Evolutionary conservation across 208 protist genomes (phyloP).

Genomic region (Leishmania turanica): DNA sequence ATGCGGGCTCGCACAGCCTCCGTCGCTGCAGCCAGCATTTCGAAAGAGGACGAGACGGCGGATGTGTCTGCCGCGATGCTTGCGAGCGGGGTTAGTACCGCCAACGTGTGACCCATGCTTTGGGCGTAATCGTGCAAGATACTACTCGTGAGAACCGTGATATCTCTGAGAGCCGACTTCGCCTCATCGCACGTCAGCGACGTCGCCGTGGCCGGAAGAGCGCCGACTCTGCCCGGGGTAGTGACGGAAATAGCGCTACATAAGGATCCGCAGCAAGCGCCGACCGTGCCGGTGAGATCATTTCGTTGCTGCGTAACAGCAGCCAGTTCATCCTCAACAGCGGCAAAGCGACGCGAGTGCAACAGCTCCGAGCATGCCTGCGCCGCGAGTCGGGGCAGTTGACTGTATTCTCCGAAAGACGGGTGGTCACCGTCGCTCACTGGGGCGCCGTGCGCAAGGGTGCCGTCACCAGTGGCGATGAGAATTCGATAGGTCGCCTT

Average conservation of each 20-base stretch:
- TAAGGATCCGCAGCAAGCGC: background rate
- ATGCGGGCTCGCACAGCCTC: background rate
- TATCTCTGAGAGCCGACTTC: background rate
- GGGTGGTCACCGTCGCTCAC: background rate
- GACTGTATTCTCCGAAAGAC: background rate
- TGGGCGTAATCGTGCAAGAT: background rate
- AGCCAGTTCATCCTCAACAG: background rate
- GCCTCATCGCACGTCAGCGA: background rate
- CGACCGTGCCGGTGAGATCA: background rate
- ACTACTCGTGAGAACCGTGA: background rate
- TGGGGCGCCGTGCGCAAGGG: background rate
- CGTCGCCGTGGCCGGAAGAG: background rate
- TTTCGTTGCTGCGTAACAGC: conserved; percentile 1
- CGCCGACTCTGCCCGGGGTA: no score
- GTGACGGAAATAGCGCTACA: background rate
- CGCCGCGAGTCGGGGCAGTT: conserved; percentile 7
- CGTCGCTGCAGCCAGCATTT: background rate
- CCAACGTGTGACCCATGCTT: background rate
- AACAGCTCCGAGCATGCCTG: background rate
- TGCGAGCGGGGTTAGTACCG: background rate
- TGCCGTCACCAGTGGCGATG: background rate
- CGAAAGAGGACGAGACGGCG: background rate
- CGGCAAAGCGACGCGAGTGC: background rate
- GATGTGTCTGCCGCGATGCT: background rate
- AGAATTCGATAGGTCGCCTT: background rate